Evolutionary conservation across 2,329 filamentous ascomycete species (phyloP), one percentile per base, ranked within the genome.

Genomic region (Aspergillus eucalypticola): DNA sequence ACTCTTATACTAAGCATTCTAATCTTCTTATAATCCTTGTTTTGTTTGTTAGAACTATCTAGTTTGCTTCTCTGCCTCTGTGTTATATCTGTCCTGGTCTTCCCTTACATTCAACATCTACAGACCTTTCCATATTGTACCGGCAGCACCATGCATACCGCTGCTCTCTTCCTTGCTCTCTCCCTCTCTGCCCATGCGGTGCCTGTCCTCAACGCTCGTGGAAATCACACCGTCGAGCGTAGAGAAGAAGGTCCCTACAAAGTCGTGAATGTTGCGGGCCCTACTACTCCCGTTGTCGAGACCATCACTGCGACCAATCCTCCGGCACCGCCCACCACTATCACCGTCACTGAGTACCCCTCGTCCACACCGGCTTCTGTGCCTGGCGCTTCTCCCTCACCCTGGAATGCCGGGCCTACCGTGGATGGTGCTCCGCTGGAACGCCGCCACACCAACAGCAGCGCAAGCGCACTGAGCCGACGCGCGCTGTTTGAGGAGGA

Each of bases 201-300:
- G 1, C 73, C 73, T 23, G 50, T 76, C 17, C 41, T 67, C 58
- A 64, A 61, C 32, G 55, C 59, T 7, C 65, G 64, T 15, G 42
- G 46, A 29, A 66, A 66, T 13, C 62, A 68, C 17, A 67, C 68
- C 35, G 46, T 71, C 23, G 59, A 64, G 55, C 71, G 70, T 58
- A 67, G 72, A 57, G 61, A 67, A 39, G 55, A 60, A 27, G 55
- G 7, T 3, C 53, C 61, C 2, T 76, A 75, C 55, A 61, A 67
- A 1, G 66, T 76, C 21, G 73, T 75, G 61, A 74, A 75, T 61
- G 73, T 74, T 19, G 73, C 67, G 23, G 72, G 70, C 19, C 63
- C 66, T 32, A 35, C 62, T 23, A 54, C 65, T 19, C 66, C 66
- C 2, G 61, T 38, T 11, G 23, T 62, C 23, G 51, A 67, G 53